Evolutionary conservation across 768 basidiomycete genomes (phyloP).

Genomic region (Tricholoma saponaceum): DNA sequence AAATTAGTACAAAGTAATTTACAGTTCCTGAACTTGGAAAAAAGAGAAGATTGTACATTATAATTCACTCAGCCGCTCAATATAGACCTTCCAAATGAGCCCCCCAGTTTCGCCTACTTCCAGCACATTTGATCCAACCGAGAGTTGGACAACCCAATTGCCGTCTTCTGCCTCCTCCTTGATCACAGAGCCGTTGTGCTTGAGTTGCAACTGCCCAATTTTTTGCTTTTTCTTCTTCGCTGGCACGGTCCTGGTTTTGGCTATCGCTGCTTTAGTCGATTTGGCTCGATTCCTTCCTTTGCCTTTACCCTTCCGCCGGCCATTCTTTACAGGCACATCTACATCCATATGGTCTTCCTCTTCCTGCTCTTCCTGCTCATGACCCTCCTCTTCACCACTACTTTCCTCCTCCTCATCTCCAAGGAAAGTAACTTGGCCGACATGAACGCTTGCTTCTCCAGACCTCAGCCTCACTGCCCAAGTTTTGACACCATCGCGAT

Average conservation of each 20-base stretch:
- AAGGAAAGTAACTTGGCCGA: slow-evolving; percentile 52
- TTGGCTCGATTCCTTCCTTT: slow-evolving; percentile 33
- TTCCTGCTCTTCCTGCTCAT: slow-evolving; percentile 36
- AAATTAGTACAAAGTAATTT: background rate
- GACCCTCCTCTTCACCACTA: slow-evolving; percentile 51
- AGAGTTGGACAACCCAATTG: slow-evolving; percentile 60
- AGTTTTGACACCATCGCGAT: slow-evolving; percentile 65
- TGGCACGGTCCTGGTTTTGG: slow-evolving; percentile 24
- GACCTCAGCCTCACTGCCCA: slow-evolving; percentile 66
- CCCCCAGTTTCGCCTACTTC: slow-evolving; percentile 75
- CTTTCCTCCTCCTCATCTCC: slow-evolving; percentile 57
- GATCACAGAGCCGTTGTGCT: slow-evolving; percentile 54
- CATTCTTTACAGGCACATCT: slow-evolving; percentile 39
- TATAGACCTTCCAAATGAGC: slow-evolving; percentile 66
- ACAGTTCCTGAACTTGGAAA: background rate
- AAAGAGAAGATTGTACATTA: background rate
- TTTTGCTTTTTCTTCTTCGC: slow-evolving; percentile 44
- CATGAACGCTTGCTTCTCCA: slow-evolving; percentile 51
- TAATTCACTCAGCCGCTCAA: slow-evolving; percentile 37
- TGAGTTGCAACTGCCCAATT: slow-evolving; percentile 56
- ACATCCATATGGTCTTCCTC: slow-evolving; percentile 43
- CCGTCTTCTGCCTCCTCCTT: slow-evolving; percentile 41
- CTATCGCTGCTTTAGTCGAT: slow-evolving; percentile 17
- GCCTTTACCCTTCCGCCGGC: slow-evolving; percentile 35
- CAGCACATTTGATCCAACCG: slow-evolving; percentile 55